A percentile compares a stretch with the other conserved stretches of the same genome.
These are phyloP conservation scores for Blastocystis sp. DNA, from an alignment of 352 stramenopile genomes.

Conservation along the genomic window DNA sequence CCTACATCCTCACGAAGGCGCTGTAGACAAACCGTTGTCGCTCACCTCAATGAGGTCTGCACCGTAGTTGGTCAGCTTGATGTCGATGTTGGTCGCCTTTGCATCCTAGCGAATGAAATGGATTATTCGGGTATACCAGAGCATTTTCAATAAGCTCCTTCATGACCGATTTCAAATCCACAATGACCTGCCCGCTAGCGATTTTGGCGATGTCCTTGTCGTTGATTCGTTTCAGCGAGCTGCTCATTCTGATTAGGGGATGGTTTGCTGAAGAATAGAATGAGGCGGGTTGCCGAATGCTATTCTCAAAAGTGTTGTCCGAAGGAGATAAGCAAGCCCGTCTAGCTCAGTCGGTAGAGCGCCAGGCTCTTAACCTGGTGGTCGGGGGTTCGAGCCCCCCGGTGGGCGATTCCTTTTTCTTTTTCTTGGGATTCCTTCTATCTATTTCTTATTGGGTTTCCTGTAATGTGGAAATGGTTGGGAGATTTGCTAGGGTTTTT, in stretches of 20 bases:
- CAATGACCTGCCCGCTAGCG: constrained; percentile 86
- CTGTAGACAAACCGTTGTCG: constrained; percentile 82
- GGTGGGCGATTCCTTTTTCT: too few relatives aligned
- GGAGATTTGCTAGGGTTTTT: too few relatives aligned
- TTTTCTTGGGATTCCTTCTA: too few relatives aligned
- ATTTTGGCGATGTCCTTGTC: constrained; percentile 72
- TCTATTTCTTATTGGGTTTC: too few relatives aligned
- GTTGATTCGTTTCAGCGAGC: constrained; percentile 30
- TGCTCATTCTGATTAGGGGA: neutral
- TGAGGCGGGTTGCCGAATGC: too few relatives aligned
- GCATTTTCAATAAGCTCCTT: constrained; percentile 96
- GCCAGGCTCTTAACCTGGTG: too few relatives aligned
- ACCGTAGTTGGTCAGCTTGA: constrained; percentile 86
- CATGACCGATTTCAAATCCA: constrained; percentile 87
- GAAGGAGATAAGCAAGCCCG: too few relatives aligned
- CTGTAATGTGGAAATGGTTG: too few relatives aligned
- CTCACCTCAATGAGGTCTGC: constrained; percentile 87
- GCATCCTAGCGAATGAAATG: constrained; percentile 76
- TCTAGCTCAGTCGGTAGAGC: too few relatives aligned
- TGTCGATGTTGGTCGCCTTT: constrained; percentile 76
- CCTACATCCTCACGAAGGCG: constrained; percentile 12
- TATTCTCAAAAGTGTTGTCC: too few relatives aligned
- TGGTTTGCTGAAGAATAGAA: too few relatives aligned
- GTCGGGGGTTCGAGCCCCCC: too few relatives aligned
- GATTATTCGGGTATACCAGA: constrained; percentile 70